Evolutionary conservation across 2,329 filamentous ascomycete species (phyloP).

Genomic region (Ciborinia camelliae): DNA sequence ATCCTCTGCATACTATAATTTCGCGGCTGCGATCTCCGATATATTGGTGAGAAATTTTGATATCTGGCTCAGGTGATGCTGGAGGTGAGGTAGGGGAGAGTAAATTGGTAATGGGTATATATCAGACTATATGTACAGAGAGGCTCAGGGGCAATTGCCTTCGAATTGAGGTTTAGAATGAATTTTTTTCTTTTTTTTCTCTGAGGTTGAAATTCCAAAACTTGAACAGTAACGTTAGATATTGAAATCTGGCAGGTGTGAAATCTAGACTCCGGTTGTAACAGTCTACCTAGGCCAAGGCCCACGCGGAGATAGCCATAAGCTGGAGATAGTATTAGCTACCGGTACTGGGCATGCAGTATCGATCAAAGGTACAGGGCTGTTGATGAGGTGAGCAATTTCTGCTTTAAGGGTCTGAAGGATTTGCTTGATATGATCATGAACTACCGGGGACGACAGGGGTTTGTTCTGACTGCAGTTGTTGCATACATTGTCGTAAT

Average conservation of each 20-base stretch:
- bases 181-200: too few relatives aligned
- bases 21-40: not conserved
- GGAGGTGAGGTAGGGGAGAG: not conserved
- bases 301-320: not conserved
- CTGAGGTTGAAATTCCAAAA: too few relatives aligned
- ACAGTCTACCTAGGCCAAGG: not conserved
- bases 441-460: not conserved
- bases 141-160: not conserved
- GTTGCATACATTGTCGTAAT: not conserved
- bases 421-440: conserved; percentile 2
- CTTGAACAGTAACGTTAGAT: not conserved
- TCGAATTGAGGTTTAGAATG: not conserved
- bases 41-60: not conserved
- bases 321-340: not conserved
- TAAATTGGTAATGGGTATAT: too few relatives aligned
- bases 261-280: not conserved
- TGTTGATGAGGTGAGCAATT: not conserved
- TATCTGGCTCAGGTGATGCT: not conserved
- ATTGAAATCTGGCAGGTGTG: not conserved
- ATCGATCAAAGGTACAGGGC: not conserved
- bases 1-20: not conserved
- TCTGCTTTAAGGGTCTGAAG: not conserved
- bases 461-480: not conserved
- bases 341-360: not conserved
- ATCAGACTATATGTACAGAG: not conserved